Conservation (phyloP, 192 early-diverging fungal genomes). For the Coemansia aciculifera region DNA sequence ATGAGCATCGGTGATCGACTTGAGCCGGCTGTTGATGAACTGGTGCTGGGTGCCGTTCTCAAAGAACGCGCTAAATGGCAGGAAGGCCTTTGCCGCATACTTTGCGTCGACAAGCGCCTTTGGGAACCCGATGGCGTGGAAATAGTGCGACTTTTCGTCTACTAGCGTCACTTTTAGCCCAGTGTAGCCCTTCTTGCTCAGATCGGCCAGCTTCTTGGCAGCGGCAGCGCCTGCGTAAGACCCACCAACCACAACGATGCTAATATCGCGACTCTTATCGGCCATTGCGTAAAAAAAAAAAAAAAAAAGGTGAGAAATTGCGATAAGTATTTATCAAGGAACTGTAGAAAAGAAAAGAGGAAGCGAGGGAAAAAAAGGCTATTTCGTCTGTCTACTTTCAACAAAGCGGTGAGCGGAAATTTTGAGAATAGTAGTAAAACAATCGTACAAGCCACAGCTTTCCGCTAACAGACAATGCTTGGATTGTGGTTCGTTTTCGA, state of each 20-base stretch:
- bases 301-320: background rate
- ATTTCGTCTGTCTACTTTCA: background rate
- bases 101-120: constrained; percentile 52
- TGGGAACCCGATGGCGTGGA: constrained; percentile 57
- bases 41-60: constrained; percentile 33
- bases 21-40: constrained; percentile 49
- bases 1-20: constrained; percentile 26
- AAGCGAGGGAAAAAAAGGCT: background rate
- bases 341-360: background rate
- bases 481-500: background rate
- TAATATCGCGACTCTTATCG: constrained; percentile 45
- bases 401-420: background rate
- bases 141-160: constrained; percentile 60
- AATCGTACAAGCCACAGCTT: background rate
- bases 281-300: constrained; percentile 10
- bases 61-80: constrained; percentile 58
- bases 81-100: constrained; percentile 54
- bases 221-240: constrained; percentile 54
- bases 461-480: background rate
- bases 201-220: constrained; percentile 47
- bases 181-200: constrained; percentile 29
- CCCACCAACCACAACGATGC: constrained; percentile 57
- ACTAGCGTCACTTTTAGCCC: constrained; percentile 58
- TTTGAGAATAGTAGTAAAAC: background rate
- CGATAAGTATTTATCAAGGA: background rate